These are phyloP conservation scores for Cytospora schulzeri DNA, from an alignment of 2,329 filamentous ascomycete genomes.

Conservation along the genomic window DNA sequence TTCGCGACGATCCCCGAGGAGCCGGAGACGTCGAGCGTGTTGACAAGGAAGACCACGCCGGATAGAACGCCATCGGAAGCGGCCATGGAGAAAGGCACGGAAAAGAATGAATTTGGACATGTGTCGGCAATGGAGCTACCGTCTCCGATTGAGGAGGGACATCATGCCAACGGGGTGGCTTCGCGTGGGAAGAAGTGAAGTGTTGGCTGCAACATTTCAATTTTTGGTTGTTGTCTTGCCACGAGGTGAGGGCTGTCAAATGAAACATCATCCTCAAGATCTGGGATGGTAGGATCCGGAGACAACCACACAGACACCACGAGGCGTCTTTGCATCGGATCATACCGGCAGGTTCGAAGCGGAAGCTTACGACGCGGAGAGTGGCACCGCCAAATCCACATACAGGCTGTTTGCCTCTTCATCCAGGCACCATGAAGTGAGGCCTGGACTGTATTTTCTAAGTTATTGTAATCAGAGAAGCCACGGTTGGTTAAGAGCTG, in stretches of 20 bases:
- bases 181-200: conserved; percentile 16
- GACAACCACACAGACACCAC: background rate
- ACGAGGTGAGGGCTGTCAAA: background rate
- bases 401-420: background rate
- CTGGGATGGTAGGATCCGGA: background rate
- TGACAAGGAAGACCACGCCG: conserved; percentile 39
- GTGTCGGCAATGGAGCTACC: conserved; percentile 15
- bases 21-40: conserved; percentile 45
- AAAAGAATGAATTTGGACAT: conserved; percentile 2
- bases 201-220: background rate
- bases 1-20: conserved; percentile 82
- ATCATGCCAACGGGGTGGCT: conserved; percentile 20
- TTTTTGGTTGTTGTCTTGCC: background rate
- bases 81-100: background rate
- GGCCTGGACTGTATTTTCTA: conserved; percentile 11
- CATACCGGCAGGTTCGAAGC: background rate
- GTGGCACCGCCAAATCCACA: background rate
- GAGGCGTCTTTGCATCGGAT: too few relatives aligned
- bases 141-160: background rate
- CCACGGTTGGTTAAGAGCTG: background rate
- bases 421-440: conserved; percentile 7
- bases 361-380: background rate
- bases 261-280: background rate
- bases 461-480: conserved; percentile 4
- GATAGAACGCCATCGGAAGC: conserved; percentile 29